Evolutionary conservation across 2,329 filamentous ascomycete genomes (phyloP), one percentile per base, ranked within the genome.

Genomic region (Fusarium succisae): DNA sequence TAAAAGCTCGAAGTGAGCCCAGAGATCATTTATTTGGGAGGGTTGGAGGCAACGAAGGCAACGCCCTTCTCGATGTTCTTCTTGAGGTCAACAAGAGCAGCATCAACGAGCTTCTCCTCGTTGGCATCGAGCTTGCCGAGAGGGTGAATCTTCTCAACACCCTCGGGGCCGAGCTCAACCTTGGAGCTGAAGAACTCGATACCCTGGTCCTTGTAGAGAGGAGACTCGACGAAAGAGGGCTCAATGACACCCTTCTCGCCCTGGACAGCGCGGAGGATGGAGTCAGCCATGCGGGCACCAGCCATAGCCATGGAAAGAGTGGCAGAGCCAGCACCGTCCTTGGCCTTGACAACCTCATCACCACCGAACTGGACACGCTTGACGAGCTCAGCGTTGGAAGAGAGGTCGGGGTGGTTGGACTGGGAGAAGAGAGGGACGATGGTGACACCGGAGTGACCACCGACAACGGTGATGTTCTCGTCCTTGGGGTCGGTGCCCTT

Each of bases 241-340:
- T 99, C 96, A 77, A 97, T 84, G 80, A 99, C 93, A 83, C 94
- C 94, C 91, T 95, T 96, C 91, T 97, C 92, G 83, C 96, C 96
- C 86, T 97, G 91, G 69, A 93, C 88, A 80, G 96, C 96, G 86
- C 94, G 95, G 86, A 99, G 93, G 80, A 99, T 88, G 79, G 93
- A 94, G 89, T 98, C 95, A 79, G 96, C 94, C 86, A 92, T 88
- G 85, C 90, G 90, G 82, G 90, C 90, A 84, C 96, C 96, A 78
- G 96, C 96, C 91, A 98, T 96, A 82, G 96, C 96, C 96, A 99
- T 99, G 88, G 95, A 98, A 80, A 98, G 93, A 75, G 96, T 98
- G 83, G 96, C 96, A 79, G 95, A 98, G 80, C 96, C 96, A 81
- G 95, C 95, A 86, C 96, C 96, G 83, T 96, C 95, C 93, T 98